These are phyloP conservation scores for Raphidocelis subcapitata DNA, from an alignment of 139 green algal species.

Conservation along the genomic window DNA sequence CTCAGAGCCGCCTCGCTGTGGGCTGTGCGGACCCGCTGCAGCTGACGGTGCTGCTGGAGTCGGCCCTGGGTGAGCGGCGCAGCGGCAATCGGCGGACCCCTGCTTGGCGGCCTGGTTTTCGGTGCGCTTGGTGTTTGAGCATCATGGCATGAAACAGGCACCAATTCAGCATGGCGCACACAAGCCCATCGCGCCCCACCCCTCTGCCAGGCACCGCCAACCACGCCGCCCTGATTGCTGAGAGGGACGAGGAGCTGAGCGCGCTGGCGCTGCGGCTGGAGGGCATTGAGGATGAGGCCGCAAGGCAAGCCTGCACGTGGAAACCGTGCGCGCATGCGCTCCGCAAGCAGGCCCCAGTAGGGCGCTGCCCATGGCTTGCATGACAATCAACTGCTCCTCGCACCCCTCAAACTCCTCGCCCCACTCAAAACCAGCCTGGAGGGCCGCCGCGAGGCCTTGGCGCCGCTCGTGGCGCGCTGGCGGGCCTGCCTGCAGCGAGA, in stretches of 20 bases:
- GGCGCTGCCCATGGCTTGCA: too few relatives aligned
- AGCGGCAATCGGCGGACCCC: too few relatives aligned
- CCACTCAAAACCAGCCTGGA: too few relatives aligned
- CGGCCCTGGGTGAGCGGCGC: constrained; percentile 32
- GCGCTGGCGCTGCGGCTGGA: not conserved
- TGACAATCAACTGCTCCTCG: too few relatives aligned
- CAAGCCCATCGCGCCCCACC: too few relatives aligned
- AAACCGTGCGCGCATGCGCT: too few relatives aligned
- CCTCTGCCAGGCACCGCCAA: not conserved
- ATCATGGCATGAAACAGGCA: too few relatives aligned
- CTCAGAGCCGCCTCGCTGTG: constrained; percentile 50
- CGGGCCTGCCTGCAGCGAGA: constrained; percentile 17
- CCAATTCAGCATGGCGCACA: too few relatives aligned
- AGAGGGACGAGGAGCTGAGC: constrained; percentile 4
- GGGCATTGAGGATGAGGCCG: constrained; percentile 10
- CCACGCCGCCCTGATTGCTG: constrained; percentile 2
- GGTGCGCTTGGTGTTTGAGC: too few relatives aligned
- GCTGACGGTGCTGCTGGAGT: constrained; percentile 41
- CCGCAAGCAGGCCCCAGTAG: too few relatives aligned
- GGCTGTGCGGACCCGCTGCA: constrained; percentile 35
- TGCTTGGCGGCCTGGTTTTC: too few relatives aligned
- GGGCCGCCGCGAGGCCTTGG: constrained; percentile 32
- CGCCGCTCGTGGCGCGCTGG: constrained; percentile 52
- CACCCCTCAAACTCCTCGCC: too few relatives aligned
- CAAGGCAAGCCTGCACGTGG: not conserved